Conservation (phyloP, 768 basidiomycete genomes). For the Podaxis mareebaensis region DNA sequence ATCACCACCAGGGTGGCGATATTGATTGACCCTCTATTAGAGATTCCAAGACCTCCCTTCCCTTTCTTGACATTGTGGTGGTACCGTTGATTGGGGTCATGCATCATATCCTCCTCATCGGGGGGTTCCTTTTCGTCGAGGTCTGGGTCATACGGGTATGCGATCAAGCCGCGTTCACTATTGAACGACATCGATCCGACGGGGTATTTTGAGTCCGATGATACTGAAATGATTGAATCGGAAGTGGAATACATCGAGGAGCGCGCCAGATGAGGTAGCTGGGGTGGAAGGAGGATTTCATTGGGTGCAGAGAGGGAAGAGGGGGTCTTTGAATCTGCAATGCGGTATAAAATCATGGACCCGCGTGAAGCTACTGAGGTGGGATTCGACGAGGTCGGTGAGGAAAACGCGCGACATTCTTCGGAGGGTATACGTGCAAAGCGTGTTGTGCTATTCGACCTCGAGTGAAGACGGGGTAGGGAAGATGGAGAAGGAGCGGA, state of each 20-base stretch:
- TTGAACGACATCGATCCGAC: not conserved
- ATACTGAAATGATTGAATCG: constrained; percentile 28
- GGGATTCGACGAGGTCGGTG: constrained; percentile 17
- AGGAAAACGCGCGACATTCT: constrained; percentile 16
- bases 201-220: constrained; percentile 34
- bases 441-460: not conserved
- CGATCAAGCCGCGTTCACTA: constrained; percentile 42
- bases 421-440: constrained; percentile 11
- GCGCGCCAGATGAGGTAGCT: constrained; percentile 17
- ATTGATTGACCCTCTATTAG: constrained; percentile 46
- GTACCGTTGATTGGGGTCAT: constrained; percentile 39
- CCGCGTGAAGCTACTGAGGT: constrained; percentile 21
- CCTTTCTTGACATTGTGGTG: not conserved
- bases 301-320: not conserved
- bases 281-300: constrained; percentile 1
- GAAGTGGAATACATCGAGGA: constrained; percentile 27
- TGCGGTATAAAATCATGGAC: constrained; percentile 38
- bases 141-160: constrained; percentile 66
- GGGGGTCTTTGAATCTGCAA: constrained; percentile 21
- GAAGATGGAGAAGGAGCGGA: not conserved
- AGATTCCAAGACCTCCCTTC: not conserved
- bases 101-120: constrained; percentile 63
- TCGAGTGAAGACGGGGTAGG: not conserved
- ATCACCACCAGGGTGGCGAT: constrained; percentile 63
- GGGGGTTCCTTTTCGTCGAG: constrained; percentile 35